phyloP scores from a whole-genome alignment of 257 asterid species.

The Solanum commersonii region DNA sequence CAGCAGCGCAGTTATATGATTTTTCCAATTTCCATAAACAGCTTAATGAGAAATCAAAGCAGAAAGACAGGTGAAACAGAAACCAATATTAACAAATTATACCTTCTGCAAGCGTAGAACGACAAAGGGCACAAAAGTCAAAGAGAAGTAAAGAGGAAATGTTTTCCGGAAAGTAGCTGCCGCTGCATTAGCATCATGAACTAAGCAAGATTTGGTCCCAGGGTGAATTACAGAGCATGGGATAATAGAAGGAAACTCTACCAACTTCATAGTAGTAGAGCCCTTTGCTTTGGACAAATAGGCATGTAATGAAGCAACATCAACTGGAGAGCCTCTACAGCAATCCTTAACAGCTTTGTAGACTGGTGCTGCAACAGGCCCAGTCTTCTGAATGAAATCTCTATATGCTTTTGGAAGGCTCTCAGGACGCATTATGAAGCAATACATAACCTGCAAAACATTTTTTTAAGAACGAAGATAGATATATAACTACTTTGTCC shows the following conservation, averaged over 20 bases:
- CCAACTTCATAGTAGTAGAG: conserved; percentile 46
- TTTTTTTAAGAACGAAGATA: neutral
- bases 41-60: neutral
- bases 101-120: conserved; percentile 96
- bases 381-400: conserved; percentile 98
- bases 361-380: conserved; percentile 93
- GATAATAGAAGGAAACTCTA: conserved; percentile 64
- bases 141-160: conserved; percentile 92
- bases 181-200: conserved; percentile 75
- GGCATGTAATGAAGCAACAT: conserved; percentile 55
- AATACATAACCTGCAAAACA: conserved; percentile 76
- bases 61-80: neutral
- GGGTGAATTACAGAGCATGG: conserved; percentile 94
- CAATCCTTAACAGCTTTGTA: conserved; percentile 96
- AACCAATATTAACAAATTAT: conserved; percentile 8
- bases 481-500: neutral
- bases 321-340: conserved; percentile 91
- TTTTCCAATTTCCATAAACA: neutral
- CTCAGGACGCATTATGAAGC: conserved; percentile 99
- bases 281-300: conserved; percentile 42
- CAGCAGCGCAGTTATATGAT: neutral
- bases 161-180: conserved; percentile 88
- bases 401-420: conserved; percentile 94
- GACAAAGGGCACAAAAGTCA: conserved; percentile 95
- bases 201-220: conserved; percentile 61